Evolutionary conservation across 768 basidiomycete genomes (phyloP).

Genomic region (Paxillus rubicundulus): DNA sequence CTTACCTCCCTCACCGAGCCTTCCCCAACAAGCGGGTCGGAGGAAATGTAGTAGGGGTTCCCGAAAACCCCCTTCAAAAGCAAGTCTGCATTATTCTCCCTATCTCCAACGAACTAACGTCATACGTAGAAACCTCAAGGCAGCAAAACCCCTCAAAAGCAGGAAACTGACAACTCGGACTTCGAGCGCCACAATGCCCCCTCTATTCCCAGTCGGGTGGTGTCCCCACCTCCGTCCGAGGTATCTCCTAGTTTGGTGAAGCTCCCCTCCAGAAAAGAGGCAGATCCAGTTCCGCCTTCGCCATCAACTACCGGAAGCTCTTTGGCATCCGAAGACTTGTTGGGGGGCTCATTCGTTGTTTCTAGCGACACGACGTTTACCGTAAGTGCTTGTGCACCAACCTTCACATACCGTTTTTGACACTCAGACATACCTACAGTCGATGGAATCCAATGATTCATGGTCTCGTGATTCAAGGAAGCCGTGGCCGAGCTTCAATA

Average conservation of each 20-base stretch:
- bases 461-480: constrained; percentile 5
- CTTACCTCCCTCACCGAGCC: constrained; percentile 12
- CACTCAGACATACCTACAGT: constrained; percentile 5
- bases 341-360: constrained; percentile 6
- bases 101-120: neutral
- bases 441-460: constrained; percentile 16
- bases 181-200: constrained; percentile 9
- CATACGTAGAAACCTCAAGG: constrained; percentile 4
- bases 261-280: neutral
- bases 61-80: neutral
- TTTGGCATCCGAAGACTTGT: constrained; percentile 17
- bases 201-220: neutral
- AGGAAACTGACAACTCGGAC: neutral
- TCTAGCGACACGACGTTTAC: constrained; percentile 21
- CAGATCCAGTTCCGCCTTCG: constrained; percentile 6
- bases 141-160: neutral
- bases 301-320: constrained; percentile 11
- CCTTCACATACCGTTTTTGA: neutral
- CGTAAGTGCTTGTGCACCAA: constrained; percentile 3
- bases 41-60: neutral
- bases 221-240: constrained; percentile 8
- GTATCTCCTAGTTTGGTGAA: constrained; percentile 6
- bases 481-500: neutral
- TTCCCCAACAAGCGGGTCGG: constrained; percentile 1
- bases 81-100: neutral